Conservation (phyloP, 257 asterid species). For the Vinca minor region DNA sequence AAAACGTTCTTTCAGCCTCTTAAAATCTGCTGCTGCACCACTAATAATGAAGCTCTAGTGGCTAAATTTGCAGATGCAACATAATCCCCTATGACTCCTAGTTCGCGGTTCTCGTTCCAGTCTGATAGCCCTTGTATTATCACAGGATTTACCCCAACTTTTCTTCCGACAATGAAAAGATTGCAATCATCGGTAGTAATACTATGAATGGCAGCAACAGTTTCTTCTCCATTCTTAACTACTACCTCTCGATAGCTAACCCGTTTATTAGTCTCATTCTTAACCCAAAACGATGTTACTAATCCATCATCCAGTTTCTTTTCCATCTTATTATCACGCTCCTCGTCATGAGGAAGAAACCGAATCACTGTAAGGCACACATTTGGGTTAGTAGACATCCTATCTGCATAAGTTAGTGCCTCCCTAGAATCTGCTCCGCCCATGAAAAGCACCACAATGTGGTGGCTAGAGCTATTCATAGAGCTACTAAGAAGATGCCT, state of each 20-base stretch:
- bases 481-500: constrained; percentile 11
- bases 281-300: constrained; percentile 88
- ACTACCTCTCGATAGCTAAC: constrained; percentile 59
- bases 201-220: constrained; percentile 52
- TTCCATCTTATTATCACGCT: constrained; percentile 49
- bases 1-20: constrained; percentile 35
- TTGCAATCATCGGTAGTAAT: constrained; percentile 33
- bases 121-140: constrained; percentile 45
- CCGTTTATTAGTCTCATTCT: constrained; percentile 46
- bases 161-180: constrained; percentile 75
- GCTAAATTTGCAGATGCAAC: constrained; percentile 48
- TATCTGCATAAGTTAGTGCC: constrained; percentile 60
- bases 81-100: constrained; percentile 72
- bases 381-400: constrained; percentile 32
- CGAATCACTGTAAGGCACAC: constrained; percentile 47
- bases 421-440: constrained; percentile 84
- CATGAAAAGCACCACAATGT: constrained; percentile 49
- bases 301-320: constrained; percentile 80
- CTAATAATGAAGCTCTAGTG: constrained; percentile 44
- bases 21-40: constrained; percentile 65
- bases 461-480: constrained; percentile 18
- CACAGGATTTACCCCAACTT: constrained; percentile 54
- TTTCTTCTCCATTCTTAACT: constrained; percentile 67
- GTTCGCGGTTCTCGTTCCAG: constrained; percentile 54
- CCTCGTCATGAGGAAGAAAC: constrained; percentile 39